These are phyloP conservation scores for Talaromyces borbonicus DNA, from an alignment of 495 filamentous ascomycete species.

Conservation along the genomic window DNA sequence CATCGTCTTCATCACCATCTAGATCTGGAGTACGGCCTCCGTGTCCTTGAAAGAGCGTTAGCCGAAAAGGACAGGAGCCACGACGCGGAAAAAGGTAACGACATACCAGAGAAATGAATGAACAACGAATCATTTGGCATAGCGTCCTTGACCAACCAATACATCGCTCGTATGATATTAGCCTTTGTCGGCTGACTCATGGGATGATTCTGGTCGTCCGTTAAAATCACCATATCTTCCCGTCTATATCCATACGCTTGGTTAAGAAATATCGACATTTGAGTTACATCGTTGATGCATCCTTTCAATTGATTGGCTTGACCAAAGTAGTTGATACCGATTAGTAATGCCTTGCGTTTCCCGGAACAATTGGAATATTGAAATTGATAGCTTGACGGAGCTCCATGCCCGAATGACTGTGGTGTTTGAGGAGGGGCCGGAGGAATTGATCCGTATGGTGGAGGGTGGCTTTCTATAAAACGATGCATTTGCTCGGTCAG, in stretches of 20 bases:
- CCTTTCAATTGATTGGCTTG: constrained; percentile 86
- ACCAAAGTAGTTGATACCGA: constrained; percentile 96
- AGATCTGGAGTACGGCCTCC: constrained; percentile 94
- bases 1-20: constrained; percentile 89
- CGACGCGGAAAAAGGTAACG: neutral
- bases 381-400: constrained; percentile 69
- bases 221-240: constrained; percentile 97
- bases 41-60: constrained; percentile 52
- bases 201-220: constrained; percentile 93
- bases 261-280: constrained; percentile 89
- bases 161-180: constrained; percentile 95
- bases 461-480: neutral
- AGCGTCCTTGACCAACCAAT: constrained; percentile 96
- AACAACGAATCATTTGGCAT: constrained; percentile 91
- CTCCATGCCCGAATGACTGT: constrained; percentile 65
- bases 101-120: constrained; percentile 95
- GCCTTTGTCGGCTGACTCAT: constrained; percentile 96
- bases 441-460: neutral
- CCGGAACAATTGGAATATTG: constrained; percentile 91
- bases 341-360: constrained; percentile 81
- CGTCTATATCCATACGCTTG: constrained; percentile 87
- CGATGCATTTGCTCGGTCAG: neutral
- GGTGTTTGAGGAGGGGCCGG: constrained; percentile 28
- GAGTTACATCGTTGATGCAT: constrained; percentile 97
- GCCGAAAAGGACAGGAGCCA: neutral